A percentile compares a stretch with the other conserved stretches of the same genome.
These are phyloP conservation scores for Grosmannia clavigera DNA, from an alignment of 2,329 filamentous ascomycete species.

Conservation along the genomic window DNA sequence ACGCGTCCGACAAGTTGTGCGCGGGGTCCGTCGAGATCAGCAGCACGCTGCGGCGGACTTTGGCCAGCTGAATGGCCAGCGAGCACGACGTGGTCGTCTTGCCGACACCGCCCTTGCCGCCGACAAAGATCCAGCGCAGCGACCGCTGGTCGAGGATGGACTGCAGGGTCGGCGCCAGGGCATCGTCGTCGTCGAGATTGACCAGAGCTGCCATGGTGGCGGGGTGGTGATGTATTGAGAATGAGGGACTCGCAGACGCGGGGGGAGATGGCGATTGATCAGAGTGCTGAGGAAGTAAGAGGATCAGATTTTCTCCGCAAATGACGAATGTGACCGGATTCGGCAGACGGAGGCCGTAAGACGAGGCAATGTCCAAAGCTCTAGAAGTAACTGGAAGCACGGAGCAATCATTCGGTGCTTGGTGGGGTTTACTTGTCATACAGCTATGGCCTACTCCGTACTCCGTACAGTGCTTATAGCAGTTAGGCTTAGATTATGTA, in stretches of 20 bases:
- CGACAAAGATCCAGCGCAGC: conserved; percentile 97
- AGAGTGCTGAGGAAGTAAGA: not conserved
- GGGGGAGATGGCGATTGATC: not conserved
- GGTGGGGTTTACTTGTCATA: not conserved
- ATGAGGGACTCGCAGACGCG: not conserved
- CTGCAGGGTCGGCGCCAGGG: conserved; percentile 85
- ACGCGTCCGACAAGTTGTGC: conserved; percentile 95
- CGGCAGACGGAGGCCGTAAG: not conserved
- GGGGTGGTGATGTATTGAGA: not conserved
- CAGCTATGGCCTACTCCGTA: not conserved
- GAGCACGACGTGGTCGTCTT: conserved; percentile 99
- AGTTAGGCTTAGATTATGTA: not conserved
- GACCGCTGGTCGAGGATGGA: conserved; percentile 90
- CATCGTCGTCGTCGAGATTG: conserved; percentile 51
- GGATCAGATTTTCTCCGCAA: not conserved
- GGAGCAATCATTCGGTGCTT: not conserved
- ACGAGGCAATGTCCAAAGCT: not conserved
- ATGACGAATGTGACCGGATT: not conserved
- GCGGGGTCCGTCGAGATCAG: conserved; percentile 97
- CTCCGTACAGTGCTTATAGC: not conserved
- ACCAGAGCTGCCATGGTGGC: conserved; percentile 24
- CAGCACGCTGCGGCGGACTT: conserved; percentile 86
- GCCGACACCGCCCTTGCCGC: conserved; percentile 94
- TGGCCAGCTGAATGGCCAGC: conserved; percentile 92
- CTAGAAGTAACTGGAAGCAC: not conserved